Evolutionary conservation across 352 stramenopile genomes (phyloP).

Genomic region (Globisporangium cystogenes): DNA sequence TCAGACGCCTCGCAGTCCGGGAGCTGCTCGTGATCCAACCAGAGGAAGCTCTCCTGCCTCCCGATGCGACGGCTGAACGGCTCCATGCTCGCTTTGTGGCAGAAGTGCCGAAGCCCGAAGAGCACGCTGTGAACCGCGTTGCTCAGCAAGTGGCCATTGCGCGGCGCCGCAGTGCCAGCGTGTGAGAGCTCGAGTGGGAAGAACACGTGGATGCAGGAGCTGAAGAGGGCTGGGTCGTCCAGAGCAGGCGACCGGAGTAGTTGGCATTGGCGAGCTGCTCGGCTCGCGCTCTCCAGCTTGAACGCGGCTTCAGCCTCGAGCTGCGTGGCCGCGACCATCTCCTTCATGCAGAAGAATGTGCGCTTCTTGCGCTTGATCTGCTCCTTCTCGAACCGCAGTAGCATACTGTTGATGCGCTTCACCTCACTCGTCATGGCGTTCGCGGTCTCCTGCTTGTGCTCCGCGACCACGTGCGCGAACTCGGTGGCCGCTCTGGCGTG

Average conservation of each 20-base stretch:
- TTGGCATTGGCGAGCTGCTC: slow-evolving; percentile 8
- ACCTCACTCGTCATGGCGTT: slow-evolving; percentile 11
- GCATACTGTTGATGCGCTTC: slow-evolving; percentile 15
- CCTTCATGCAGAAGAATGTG: slow-evolving; percentile 23
- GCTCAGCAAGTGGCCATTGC: neutral
- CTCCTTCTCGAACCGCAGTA: slow-evolving; percentile 29
- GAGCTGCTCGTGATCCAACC: slow-evolving; percentile 16
- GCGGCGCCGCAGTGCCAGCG: neutral
- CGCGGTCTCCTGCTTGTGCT: slow-evolving; percentile 6
- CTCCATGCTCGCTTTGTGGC: slow-evolving; percentile 7
- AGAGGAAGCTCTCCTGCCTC: slow-evolving; percentile 24
- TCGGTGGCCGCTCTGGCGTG: slow-evolving; percentile 12
- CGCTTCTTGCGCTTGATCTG: slow-evolving; percentile 25
- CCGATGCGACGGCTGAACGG: slow-evolving; percentile 21
- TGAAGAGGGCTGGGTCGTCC: slow-evolving; percentile 11
- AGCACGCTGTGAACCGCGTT: slow-evolving; percentile 20
- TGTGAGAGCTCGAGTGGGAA: slow-evolving; percentile 22
- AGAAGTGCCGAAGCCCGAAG: slow-evolving; percentile 25
- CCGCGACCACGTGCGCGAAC: slow-evolving; percentile 6
- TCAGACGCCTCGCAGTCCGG: neutral
- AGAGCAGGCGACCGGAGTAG: slow-evolving; percentile 18
- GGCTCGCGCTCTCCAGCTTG: slow-evolving; percentile 10
- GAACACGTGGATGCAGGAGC: slow-evolving; percentile 24
- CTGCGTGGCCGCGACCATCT: slow-evolving; percentile 10
- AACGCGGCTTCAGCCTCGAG: slow-evolving; percentile 18